Percentiles rank a stretch among this genome's conserved stretches.
Evolutionary conservation across 1,139 yeast species (phyloP).

Genomic region (Nakaseomyces delphensis): DNA sequence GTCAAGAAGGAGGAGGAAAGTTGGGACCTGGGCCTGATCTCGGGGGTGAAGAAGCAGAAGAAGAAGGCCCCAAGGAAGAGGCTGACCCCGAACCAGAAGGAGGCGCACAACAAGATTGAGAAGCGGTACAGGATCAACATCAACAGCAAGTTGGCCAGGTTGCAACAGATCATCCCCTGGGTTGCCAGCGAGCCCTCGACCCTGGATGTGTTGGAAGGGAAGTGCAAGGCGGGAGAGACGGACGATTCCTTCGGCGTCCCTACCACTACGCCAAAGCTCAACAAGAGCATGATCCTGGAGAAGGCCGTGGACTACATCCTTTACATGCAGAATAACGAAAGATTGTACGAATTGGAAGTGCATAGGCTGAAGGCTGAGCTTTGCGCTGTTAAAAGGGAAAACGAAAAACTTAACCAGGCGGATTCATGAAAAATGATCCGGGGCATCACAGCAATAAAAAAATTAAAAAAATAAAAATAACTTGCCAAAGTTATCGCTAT

Average conservation of each 20-base stretch:
- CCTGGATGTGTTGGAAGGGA: slow-evolving; percentile 40
- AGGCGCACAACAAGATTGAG: slow-evolving; percentile 64
- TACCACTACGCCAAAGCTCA: slow-evolving; percentile 36
- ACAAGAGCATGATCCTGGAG: slow-evolving; percentile 58
- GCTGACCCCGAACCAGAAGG: slow-evolving; percentile 52
- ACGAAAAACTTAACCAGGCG: slow-evolving; percentile 5
- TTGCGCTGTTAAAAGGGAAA: slow-evolving; percentile 17
- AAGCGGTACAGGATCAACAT: slow-evolving; percentile 63
- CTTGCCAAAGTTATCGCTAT: too few relatives aligned
- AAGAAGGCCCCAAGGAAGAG: slow-evolving; percentile 50
- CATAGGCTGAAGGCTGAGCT: slow-evolving; percentile 32
- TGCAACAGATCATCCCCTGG: slow-evolving; percentile 56
- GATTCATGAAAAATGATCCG: too few relatives aligned
- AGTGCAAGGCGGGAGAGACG: slow-evolving; percentile 8
- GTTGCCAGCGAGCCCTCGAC: slow-evolving; percentile 50
- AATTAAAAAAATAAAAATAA: too few relatives aligned
- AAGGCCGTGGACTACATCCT: slow-evolving; percentile 55
- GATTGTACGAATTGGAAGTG: slow-evolving; percentile 28
- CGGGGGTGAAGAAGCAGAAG: slow-evolving; percentile 16
- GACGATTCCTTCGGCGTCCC: slow-evolving; percentile 9
- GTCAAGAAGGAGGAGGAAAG: slow-evolving; percentile 3
- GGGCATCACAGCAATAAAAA: too few relatives aligned
- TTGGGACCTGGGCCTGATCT: not conserved
- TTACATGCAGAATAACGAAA: slow-evolving; percentile 41
- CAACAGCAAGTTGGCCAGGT: slow-evolving; percentile 58